Base-by-base conservation (phyloP, 352 stramenopile genomes). In the Phytophthora uliginosa region DNA sequence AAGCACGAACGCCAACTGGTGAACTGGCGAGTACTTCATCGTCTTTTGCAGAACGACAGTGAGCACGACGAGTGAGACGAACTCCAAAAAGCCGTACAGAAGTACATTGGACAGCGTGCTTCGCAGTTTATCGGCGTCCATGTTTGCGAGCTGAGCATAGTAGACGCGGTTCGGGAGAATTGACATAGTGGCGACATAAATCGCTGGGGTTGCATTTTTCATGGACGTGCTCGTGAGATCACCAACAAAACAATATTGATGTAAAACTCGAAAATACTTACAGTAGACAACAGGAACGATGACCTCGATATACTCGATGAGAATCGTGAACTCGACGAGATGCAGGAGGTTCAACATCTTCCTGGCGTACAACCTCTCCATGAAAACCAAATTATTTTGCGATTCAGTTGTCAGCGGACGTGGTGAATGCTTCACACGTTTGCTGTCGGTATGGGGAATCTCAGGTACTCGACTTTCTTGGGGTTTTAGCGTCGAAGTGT, bases 321-420 rank as follows among this genome's bases (percentile, higher is more conserved):
- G 60, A 13, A 79, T 58, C n/a, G 78, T 47, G n/a, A 77, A 85
- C 66, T 85, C 78, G 15, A 73, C 69, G 20, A 81, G 50, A 40
- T 82, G 66, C 2, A 85, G 47, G 15, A 81, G 38, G 13, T 51
- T 31, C 13, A 66, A 31, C 15, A 63, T 38, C 47, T 74, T 68
- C 33, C 36, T 45, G 8, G 56, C 52, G 28, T 76, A 76, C 18
- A 50, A 36, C 13, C 33, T 57, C 40, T 74, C 60, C 45, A 63
- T 34, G 10, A 60, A 40, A 20, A 59, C 33, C 54, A 71, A 52
- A 17, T 54, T 71, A 17, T 26, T 24, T 52, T 58, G 59, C 31
- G 28, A 26, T n/a, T 48, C 28, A 31, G 45, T 33, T 52, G 55
- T 18, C 7, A 51, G 28, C 10, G 28, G 6, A n/a, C 18, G 28